These are phyloP conservation scores for Simmondsia chinensis DNA, from an alignment of 148 eudicot species.

Conservation along the genomic window DNA sequence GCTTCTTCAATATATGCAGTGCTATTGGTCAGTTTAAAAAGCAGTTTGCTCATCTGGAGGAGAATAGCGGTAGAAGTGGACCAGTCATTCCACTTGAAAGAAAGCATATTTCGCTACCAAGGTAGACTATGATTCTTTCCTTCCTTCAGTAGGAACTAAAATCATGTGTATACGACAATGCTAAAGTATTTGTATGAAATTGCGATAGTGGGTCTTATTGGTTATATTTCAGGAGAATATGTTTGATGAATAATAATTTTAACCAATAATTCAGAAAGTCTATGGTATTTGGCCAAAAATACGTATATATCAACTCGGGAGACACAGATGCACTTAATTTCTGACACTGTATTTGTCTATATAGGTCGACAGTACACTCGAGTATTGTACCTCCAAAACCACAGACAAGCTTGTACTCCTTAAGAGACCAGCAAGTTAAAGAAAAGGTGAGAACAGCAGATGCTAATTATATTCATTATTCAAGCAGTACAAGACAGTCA, in stretches of 20 bases:
- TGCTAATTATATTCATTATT: conserved; percentile 20
- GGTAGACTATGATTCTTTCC: conserved; percentile 19
- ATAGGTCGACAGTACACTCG: conserved; percentile 70
- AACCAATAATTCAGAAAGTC: no score
- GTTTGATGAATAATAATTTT: conserved; percentile 1
- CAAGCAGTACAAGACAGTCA: conserved; percentile 46
- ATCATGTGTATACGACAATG: no score
- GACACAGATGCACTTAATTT: no score
- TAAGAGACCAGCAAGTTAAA: conserved; percentile 34
- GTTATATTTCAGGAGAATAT: neutral
- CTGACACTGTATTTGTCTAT: neutral
- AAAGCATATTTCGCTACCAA: conserved; percentile 56
- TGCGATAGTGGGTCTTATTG: no score
- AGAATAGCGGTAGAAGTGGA: conserved; percentile 54
- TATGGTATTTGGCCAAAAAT: no score
- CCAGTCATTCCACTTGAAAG: conserved; percentile 65
- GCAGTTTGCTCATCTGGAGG: conserved; percentile 79
- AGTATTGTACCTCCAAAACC: conserved; percentile 57
- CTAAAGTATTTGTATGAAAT: no score
- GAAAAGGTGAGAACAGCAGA: conserved; percentile 36
- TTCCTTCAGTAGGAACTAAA: no score
- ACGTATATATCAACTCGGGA: no score
- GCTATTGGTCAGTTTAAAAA: conserved; percentile 66
- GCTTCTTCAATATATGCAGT: conserved; percentile 20
- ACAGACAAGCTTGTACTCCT: conserved; percentile 29